Base-by-base conservation (phyloP, 2,329 filamentous ascomycete species). In the Cordyceps fumosorosea region DNA sequence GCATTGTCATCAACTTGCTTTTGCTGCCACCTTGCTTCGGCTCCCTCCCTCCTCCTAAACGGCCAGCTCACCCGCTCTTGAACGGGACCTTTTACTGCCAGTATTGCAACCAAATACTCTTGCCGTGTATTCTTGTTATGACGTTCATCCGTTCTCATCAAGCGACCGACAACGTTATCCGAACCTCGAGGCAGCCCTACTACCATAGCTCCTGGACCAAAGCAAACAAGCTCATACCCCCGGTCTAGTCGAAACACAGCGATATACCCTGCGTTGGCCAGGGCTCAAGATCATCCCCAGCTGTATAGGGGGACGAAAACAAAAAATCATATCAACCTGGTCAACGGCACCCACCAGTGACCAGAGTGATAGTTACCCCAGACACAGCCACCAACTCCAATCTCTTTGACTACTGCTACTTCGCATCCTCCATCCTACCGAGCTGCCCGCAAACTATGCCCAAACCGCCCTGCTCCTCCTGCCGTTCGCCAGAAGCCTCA, bases 401-500 rank as follows among this genome's bases (percentile, higher is more conserved):
- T 58, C 56, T 52, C 45, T 52, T 47, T 22, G 29, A 32, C 8
- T 32, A 8, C 37, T 40, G 5, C 29, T 50, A 45, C 45, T 37
- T 50, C 45, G 8, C 29, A 32, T 5, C 29, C 4, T 32, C 29
- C 29, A 37, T 16, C 26, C 37, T 22, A 55, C 53, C 42, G 24
- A 14, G n/a, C 37, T 7, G 18, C 45, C 34, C 32, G 20, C 20
- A 51, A 24, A 42, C 32, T 12, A 55, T 55, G 58, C 40, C 26
- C 51, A 48, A 29, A 8, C 57, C 22, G 42, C 50, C 51, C 48
- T 24, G 16, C 8, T 55, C 42, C 18, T 61, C 51, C 24, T 54
- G 50, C n/a, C 42, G 22, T 34, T 37, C 58, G 34, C 53, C 40
- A 32, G 47, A 51, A 42, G 45, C 66, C 70, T 69, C 77, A 83